Evolutionary conservation across 2,329 filamentous ascomycete genomes (phyloP), one percentile per base, ranked within the genome.

Genomic region (Monosporascus sp.): DNA sequence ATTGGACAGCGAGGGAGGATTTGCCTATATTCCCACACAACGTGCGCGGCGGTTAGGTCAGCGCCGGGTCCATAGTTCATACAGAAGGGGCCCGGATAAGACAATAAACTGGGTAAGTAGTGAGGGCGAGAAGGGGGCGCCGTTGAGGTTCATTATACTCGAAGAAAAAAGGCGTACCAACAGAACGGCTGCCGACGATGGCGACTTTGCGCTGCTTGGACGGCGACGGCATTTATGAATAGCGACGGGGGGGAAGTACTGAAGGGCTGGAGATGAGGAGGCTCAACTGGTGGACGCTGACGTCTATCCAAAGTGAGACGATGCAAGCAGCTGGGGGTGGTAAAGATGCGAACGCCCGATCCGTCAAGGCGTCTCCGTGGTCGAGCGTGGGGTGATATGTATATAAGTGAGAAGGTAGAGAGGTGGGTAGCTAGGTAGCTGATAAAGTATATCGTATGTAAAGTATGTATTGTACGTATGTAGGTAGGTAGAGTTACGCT

Each of bases 1-100:
- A 97, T 69, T 93, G 93, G 48, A 97, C 94, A 14, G 94, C 96
- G 60, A 99, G 85, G 52, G 93, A 97, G 22, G 91, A 97, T 80
- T 99, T 99, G 73, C 94, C 94, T 97, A 65, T 26, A 51, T 52
- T 47, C 19, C 31, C 49, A n/a, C 31, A 35, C 31, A 53, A 7
- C n/a, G 14, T 6, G 20, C 24, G 27, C 50, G 14, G 19, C 35
- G 35, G 35, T 40, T 27, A 14, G 27, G 20, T 43, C 17, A 37
- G 43, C 41, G 45, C 51, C 37, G 31, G 31, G 31, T 35, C 14
- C 31, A 14, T 14, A 41, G 38, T 52, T 37, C 27, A 51, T 24
- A 54, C 52, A 57, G 54, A 55, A 26, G 51, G 31, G 51, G 45
- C 47, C 37, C 38, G 43, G 24, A 37, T 54, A 46, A 55, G 7